These are phyloP conservation scores for Cubamyces lactineus DNA, from an alignment of 768 basidiomycete genomes.

Conservation along the genomic window DNA sequence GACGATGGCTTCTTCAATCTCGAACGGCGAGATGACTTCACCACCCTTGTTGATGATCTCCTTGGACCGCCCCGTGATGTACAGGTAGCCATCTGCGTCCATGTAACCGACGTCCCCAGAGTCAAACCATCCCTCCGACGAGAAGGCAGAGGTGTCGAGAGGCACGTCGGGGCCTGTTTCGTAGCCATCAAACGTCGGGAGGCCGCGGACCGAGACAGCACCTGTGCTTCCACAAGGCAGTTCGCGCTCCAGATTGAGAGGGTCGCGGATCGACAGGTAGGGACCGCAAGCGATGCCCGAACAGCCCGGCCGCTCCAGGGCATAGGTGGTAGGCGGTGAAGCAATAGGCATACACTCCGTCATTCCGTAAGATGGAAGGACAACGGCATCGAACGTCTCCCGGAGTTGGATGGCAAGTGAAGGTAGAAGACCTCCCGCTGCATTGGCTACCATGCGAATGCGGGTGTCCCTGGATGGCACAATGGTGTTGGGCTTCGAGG, in stretches of 20 bases:
- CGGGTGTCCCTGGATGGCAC: conserved; percentile 39
- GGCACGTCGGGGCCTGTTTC: conserved; percentile 47
- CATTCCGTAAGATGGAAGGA: conserved; percentile 65
- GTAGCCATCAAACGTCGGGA: conserved; percentile 57
- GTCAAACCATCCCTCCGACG: conserved; percentile 57
- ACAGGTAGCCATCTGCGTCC: conserved; percentile 50
- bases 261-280: conserved; percentile 48
- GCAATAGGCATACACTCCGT: conserved; percentile 59
- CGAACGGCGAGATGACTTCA: conserved; percentile 64
- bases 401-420: conserved; percentile 53
- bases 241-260: conserved; percentile 41
- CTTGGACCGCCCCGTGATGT: conserved; percentile 61
- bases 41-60: conserved; percentile 66
- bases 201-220: conserved; percentile 57
- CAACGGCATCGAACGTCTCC: conserved; percentile 51
- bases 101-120: conserved; percentile 52
- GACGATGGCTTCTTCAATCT: conserved; percentile 60
- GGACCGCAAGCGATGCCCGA: conserved; percentile 54
- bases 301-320: conserved; percentile 51
- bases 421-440: conserved; percentile 57
- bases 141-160: conserved; percentile 52
- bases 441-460: conserved; percentile 52
- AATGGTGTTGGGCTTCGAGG: conserved; percentile 40
- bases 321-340: conserved; percentile 46
- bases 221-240: conserved; percentile 47